These are phyloP conservation scores for Sesbania bispinosa DNA, from an alignment of 306 rosid genomes.

Conservation along the genomic window DNA sequence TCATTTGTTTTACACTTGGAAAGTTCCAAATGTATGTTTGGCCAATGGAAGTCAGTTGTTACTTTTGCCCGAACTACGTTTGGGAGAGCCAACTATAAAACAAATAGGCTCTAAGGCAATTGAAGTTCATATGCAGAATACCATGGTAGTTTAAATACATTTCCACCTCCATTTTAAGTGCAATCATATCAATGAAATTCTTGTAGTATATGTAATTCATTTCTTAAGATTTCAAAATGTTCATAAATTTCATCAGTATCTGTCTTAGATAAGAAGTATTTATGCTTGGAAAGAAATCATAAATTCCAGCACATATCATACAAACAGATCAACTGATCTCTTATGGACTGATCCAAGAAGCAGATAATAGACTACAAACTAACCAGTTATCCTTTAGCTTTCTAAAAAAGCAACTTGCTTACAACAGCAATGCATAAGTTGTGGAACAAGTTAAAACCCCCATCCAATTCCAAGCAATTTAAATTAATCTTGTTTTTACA, in stretches of 20 bases:
- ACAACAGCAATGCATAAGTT: not conserved
- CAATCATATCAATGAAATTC: conserved; percentile 16
- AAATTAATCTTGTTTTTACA: not conserved
- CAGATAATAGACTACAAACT: not conserved
- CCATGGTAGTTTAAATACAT: not conserved
- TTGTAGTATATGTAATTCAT: not conserved
- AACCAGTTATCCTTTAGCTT: not conserved
- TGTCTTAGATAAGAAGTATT: not conserved
- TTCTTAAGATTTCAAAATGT: not conserved
- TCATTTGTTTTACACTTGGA: too few species aligned
- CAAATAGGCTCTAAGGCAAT: not conserved
- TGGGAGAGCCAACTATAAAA: too few species aligned
- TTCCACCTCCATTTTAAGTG: not conserved
- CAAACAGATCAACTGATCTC: conserved; percentile 1
- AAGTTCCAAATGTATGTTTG: too few species aligned
- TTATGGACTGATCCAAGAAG: not conserved
- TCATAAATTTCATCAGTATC: not conserved
- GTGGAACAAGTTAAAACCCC: not conserved
- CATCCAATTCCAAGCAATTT: not conserved
- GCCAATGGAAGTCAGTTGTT: too few species aligned
- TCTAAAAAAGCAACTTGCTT: not conserved
- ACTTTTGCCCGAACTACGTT: too few species aligned
- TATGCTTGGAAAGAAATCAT: not conserved
- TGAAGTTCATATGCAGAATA: not conserved
- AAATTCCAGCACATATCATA: not conserved